phyloP scores from a whole-genome alignment of 2,329 filamentous ascomycete genomes.

The Leptodontidium sp. region DNA sequence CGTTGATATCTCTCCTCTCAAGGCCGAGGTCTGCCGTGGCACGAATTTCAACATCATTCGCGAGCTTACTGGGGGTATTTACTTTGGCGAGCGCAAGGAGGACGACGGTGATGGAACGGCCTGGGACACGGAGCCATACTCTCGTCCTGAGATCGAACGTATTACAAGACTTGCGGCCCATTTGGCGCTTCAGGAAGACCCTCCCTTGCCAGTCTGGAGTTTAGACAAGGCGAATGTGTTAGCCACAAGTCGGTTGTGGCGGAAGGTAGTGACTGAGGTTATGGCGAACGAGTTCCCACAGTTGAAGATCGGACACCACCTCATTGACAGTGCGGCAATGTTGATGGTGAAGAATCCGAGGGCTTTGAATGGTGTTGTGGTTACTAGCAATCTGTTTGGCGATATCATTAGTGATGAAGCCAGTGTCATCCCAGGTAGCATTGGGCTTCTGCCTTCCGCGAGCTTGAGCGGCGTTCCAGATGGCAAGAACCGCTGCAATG shows the following conservation, averaged over 20 bases:
- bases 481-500: conserved; percentile 84
- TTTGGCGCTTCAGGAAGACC: conserved; percentile 79
- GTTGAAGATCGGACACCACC: conserved; percentile 83
- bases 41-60: conserved; percentile 94
- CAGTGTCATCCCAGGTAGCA: conserved; percentile 88
- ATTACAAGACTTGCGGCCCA: conserved; percentile 83
- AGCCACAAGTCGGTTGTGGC: conserved; percentile 88
- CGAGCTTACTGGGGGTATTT: conserved; percentile 91
- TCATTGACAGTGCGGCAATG: conserved; percentile 98
- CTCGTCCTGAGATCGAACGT: conserved; percentile 84
- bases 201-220: conserved; percentile 81
- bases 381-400: conserved; percentile 94
- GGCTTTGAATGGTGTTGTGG: conserved; percentile 86
- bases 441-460: conserved; percentile 88
- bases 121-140: conserved; percentile 88
- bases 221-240: conserved; percentile 98
- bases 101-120: conserved; percentile 77
- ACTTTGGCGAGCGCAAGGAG: conserved; percentile 91
- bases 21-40: conserved; percentile 83
- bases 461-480: conserved; percentile 88
- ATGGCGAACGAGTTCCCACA: conserved; percentile 91
- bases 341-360: conserved; percentile 94
- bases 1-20: conserved; percentile 85
- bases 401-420: conserved; percentile 98
- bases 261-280: conserved; percentile 83